Evolutionary conservation across 768 basidiomycete genomes (phyloP).

Genomic region (Termitomyces sp.): DNA sequence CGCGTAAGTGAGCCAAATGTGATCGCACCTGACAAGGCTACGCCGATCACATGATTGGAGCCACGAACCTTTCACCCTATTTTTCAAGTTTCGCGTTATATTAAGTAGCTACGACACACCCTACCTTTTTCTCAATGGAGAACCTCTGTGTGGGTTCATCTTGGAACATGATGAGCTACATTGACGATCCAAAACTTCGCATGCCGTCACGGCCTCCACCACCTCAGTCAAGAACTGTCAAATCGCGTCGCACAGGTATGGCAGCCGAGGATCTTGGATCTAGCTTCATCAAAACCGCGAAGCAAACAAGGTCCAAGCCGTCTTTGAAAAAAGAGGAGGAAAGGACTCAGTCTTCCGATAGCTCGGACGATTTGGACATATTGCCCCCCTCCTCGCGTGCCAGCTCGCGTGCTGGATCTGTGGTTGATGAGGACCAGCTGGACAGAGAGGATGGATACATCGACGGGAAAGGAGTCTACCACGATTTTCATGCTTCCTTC

Average conservation of each 20-base stretch:
- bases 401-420: slow-evolving; percentile 11
- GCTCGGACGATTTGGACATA: slow-evolving; percentile 15
- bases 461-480: slow-evolving; percentile 1
- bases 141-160: slow-evolving; percentile 1
- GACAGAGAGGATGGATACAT: slow-evolving; percentile 9
- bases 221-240: not conserved
- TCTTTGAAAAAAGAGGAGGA: not conserved
- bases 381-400: slow-evolving; percentile 15
- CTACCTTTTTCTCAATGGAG: slow-evolving; percentile 6
- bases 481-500: not conserved
- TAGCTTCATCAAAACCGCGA: slow-evolving; percentile 8
- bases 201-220: slow-evolving; percentile 7
- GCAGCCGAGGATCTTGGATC: slow-evolving; percentile 15
- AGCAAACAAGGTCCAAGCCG: not conserved
- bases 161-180: slow-evolving; percentile 2
- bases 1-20: too few species aligned
- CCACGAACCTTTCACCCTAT: not conserved
- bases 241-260: slow-evolving; percentile 7
- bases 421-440: slow-evolving; percentile 4
- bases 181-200: slow-evolving; percentile 9
- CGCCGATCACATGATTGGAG: not conserved
- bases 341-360: not conserved
- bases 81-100: not conserved
- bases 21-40: not conserved
- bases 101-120: not conserved